Percentiles rank a stretch among this genome's conserved stretches.
Evolutionary conservation across 2,329 filamentous ascomycete species (phyloP).

Genomic region (Cryphonectria carpinicola): DNA sequence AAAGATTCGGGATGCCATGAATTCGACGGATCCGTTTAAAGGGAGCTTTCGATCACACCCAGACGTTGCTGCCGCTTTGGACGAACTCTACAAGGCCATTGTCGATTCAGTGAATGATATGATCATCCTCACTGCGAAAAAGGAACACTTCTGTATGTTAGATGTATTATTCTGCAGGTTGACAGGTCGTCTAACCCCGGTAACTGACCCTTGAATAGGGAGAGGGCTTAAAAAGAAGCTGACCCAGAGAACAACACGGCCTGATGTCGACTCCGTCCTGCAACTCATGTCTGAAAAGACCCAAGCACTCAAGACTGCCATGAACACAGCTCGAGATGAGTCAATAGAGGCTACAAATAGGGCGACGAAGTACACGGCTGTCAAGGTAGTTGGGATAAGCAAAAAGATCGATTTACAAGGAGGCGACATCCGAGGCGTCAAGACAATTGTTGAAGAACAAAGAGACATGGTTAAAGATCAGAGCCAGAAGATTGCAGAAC

Average conservation of each 20-base stretch:
- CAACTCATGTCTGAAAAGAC: neutral
- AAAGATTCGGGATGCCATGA: neutral
- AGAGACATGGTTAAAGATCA: no score
- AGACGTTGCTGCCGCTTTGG: neutral
- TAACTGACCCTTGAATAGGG: neutral
- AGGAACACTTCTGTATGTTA: neutral
- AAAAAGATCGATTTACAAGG: neutral
- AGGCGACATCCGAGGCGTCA: neutral
- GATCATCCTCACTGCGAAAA: neutral
- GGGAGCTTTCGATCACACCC: neutral
- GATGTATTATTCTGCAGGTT: neutral
- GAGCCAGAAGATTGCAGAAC: neutral
- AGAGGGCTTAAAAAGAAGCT: neutral
- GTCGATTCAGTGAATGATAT: neutral
- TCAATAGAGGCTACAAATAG: neutral
- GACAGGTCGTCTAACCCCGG: no score
- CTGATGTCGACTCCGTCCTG: neutral
- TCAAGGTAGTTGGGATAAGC: neutral
- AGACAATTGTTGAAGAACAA: neutral
- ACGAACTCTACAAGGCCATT: neutral
- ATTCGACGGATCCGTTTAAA: neutral
- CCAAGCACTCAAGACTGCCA: neutral
- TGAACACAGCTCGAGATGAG: neutral
- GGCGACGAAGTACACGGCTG: neutral
- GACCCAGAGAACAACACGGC: neutral